These are phyloP conservation scores for Calonectria henricotiae DNA, from an alignment of 2,329 filamentous ascomycete species.

Conservation along the genomic window DNA sequence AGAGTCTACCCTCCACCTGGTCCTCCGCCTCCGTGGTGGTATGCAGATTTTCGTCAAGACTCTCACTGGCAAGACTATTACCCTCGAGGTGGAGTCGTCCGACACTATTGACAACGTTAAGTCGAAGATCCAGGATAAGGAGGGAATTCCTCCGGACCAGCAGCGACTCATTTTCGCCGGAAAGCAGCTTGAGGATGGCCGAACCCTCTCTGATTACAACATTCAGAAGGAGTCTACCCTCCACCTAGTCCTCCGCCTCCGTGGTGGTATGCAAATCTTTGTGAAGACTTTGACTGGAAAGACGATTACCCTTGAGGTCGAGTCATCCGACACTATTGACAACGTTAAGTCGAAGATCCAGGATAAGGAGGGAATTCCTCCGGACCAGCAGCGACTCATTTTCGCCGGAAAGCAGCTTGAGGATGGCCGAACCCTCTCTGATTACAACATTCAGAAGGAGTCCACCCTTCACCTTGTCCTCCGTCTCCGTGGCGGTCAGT, in stretches of 20 bases:
- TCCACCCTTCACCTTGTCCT: slow-evolving; percentile 89
- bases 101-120: slow-evolving; percentile 98
- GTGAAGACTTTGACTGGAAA: too few relatives aligned
- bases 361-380: slow-evolving; percentile 98
- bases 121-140: slow-evolving; percentile 93
- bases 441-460: slow-evolving; percentile 99
- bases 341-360: slow-evolving; percentile 99
- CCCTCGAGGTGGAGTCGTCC: slow-evolving; percentile 88
- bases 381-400: slow-evolving; percentile 95
- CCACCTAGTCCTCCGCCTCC: slow-evolving; percentile 85
- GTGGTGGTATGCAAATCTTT: slow-evolving; percentile 85
- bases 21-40: slow-evolving; percentile 90
- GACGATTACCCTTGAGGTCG: slow-evolving; percentile 90
- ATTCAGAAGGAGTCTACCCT: slow-evolving; percentile 94
- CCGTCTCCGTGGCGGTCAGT: slow-evolving; percentile 86
- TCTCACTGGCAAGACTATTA: slow-evolving; percentile 94
- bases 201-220: slow-evolving; percentile 95
- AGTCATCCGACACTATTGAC: slow-evolving; percentile 93
- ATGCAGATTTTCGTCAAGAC: slow-evolving; percentile 95
- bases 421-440: slow-evolving; percentile 89
- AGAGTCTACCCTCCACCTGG: slow-evolving; percentile 88
- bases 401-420: slow-evolving; percentile 98
- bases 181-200: slow-evolving; percentile 94
- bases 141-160: slow-evolving; percentile 95
- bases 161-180: slow-evolving; percentile 95